Conservation (phyloP, 2,329 filamentous ascomycete genomes). For the Harringtonia lauricola region DNA sequence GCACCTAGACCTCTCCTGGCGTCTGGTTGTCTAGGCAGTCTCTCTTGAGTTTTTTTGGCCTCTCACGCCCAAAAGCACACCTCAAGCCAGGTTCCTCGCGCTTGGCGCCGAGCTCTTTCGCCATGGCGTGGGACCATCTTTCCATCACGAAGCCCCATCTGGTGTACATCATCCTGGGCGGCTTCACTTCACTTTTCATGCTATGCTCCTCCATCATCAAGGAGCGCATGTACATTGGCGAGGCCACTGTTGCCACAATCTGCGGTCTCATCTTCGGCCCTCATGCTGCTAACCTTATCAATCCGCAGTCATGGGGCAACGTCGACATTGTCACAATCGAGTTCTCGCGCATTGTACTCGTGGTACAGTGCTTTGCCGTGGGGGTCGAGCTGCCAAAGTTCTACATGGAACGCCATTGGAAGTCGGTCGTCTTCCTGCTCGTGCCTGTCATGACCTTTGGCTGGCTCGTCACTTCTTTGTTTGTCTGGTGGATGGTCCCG, state of each 20-base stretch:
- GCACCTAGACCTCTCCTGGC: too few species aligned
- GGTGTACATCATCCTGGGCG: conserved; percentile 96
- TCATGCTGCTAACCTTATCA: conserved; percentile 69
- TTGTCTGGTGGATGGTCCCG: conserved; percentile 85
- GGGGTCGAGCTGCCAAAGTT: conserved; percentile 83
- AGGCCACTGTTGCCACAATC: conserved; percentile 86
- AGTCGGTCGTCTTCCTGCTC: conserved; percentile 76
- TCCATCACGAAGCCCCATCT: conserved; percentile 88
- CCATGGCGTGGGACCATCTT: conserved; percentile 71
- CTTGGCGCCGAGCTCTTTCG: too few species aligned
- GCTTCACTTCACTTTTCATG: conserved; percentile 98
- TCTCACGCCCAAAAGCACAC: too few species aligned
- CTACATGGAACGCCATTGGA: conserved; percentile 98
- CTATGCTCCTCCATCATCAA: conserved; percentile 96
- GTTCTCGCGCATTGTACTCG: conserved; percentile 79
- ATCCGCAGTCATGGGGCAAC: conserved; percentile 68
- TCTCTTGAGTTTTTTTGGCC: too few species aligned
- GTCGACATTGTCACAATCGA: conserved; percentile 80
- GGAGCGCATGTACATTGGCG: conserved; percentile 95
- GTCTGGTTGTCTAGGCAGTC: too few species aligned
- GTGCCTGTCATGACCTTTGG: conserved; percentile 96
- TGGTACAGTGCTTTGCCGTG: conserved; percentile 86
- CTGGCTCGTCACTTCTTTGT: conserved; percentile 84
- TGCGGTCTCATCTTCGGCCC: conserved; percentile 85
- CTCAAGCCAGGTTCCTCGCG: too few species aligned